Evolutionary conservation across 768 basidiomycete genomes (phyloP), one percentile per base, ranked within the genome.

Genomic region (Leucogyrophana mollusca): DNA sequence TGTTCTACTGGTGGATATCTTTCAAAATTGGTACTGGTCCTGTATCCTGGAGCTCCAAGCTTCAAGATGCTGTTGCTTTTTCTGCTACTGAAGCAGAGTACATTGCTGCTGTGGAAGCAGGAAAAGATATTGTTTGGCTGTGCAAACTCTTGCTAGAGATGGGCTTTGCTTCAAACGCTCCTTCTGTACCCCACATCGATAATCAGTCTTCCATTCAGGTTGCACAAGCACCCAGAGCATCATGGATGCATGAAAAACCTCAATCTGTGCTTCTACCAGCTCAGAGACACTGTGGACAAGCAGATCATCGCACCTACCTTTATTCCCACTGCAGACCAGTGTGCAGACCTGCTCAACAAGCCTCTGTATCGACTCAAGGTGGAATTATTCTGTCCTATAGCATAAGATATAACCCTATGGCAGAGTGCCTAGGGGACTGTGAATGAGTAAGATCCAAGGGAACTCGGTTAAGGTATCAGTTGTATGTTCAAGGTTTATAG

Each of bases 341-440:
- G 47, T 4, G 66, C 67, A 9, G 66, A 68, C 44, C 25, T 58
- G 17, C 39, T 66, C 18, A 68, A 63, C 6, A 68, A 68, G 36
- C 17, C 37, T 3, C 35, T 44, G n/a, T n/a, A n/a, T n/a, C 73
- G 62, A 68, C 79, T 82, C 51, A n/a, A n/a, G n/a, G n/a, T n/a
- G n/a, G n/a, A n/a, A n/a, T n/a, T n/a, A n/a, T n/a, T n/a, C n/a
- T n/a, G n/a, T n/a, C n/a, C n/a, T n/a, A n/a, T n/a, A n/a, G n/a
- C n/a, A n/a, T n/a, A n/a, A n/a, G n/a, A n/a, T n/a, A n/a, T n/a
- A n/a, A n/a, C n/a, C n/a, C n/a, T n/a, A n/a, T n/a, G n/a, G n/a
- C n/a, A n/a, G n/a, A n/a, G n/a, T n/a, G n/a, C n/a, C n/a, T n/a
- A n/a, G n/a, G n/a, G n/a, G n/a, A n/a, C n/a, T n/a, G n/a, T n/a